These are phyloP conservation scores for Cryptococcus hybrid DNA, from an alignment of 1,284 basidiomycete genomes.

Conservation along the genomic window DNA sequence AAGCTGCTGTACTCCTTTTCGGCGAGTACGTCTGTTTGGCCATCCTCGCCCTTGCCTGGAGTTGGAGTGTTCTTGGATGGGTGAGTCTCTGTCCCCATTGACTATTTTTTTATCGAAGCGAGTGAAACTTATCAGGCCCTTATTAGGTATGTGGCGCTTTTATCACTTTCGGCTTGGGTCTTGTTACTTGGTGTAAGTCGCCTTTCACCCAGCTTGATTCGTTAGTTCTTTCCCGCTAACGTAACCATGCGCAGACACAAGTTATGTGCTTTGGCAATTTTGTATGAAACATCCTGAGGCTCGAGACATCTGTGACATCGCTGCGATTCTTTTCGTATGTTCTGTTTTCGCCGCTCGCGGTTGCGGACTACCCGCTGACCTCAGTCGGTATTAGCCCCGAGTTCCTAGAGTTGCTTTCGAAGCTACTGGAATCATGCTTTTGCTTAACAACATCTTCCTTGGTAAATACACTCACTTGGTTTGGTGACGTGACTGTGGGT, in stretches of 20 bases:
- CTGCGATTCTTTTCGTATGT: slow-evolving; percentile 52
- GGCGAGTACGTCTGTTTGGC: slow-evolving; percentile 49
- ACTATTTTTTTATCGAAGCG: slow-evolving; percentile 17
- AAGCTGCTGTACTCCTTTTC: slow-evolving; percentile 44
- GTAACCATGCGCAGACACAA: slow-evolving; percentile 26
- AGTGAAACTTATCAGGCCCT: slow-evolving; percentile 3
- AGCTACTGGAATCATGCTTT: slow-evolving; percentile 34
- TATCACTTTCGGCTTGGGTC: slow-evolving; percentile 59
- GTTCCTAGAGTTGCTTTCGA: slow-evolving; percentile 37
- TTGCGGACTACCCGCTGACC: background rate
- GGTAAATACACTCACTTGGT: background rate
- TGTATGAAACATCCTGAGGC: slow-evolving; percentile 61
- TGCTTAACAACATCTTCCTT: slow-evolving; percentile 44
- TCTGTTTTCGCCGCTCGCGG: background rate
- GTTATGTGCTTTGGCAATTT: slow-evolving; percentile 52
- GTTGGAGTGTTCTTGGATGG: slow-evolving; percentile 43
- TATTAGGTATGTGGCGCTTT: slow-evolving; percentile 49
- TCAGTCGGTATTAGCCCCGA: slow-evolving; percentile 7
- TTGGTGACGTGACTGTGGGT: background rate
- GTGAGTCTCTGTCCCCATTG: slow-evolving; percentile 4
- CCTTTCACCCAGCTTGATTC: background rate
- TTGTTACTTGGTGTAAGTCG: slow-evolving; percentile 44
- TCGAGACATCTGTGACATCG: slow-evolving; percentile 65
- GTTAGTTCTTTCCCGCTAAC: background rate
- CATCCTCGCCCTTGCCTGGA: slow-evolving; percentile 45